These are phyloP conservation scores for Avena atlantica DNA, from an alignment of 176 grass and related monocot genomes.

Conservation along the genomic window DNA sequence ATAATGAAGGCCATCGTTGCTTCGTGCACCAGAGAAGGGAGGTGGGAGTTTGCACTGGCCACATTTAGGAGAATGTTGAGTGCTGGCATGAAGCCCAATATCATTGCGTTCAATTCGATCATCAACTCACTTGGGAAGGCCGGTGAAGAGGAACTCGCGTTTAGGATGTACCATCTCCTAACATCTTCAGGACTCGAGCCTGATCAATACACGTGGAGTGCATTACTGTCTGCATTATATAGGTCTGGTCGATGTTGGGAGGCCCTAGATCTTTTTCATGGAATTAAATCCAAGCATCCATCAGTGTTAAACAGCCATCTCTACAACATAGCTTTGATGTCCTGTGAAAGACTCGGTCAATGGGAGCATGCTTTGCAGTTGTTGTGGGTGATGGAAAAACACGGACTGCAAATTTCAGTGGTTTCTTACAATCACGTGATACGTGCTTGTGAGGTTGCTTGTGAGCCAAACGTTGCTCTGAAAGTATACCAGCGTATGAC, in stretches of 20 bases:
- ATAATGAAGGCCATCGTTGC: constrained; percentile 90
- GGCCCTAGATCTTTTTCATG: constrained; percentile 69
- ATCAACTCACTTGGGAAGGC: constrained; percentile 88
- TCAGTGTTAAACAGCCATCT: constrained; percentile 59
- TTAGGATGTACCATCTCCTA: constrained; percentile 80
- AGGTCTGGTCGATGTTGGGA: constrained; percentile 72
- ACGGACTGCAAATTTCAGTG: constrained; percentile 58
- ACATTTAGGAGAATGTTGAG: constrained; percentile 75
- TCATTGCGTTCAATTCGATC: constrained; percentile 81
- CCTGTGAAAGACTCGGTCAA: constrained; percentile 83
- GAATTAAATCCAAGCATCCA: constrained; percentile 57
- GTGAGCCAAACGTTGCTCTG: constrained; percentile 73
- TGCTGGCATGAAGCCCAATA: constrained; percentile 78
- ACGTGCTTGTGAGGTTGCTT: constrained; percentile 76
- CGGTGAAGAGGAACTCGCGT: constrained; percentile 76
- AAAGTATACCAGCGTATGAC: constrained; percentile 78
- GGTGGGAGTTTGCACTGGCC: constrained; percentile 67
- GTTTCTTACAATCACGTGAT: constrained; percentile 94
- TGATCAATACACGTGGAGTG: constrained; percentile 89
- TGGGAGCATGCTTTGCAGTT: constrained; percentile 85
- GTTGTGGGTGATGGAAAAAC: constrained; percentile 88
- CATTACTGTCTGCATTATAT: constrained; percentile 75
- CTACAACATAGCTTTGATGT: constrained; percentile 83
- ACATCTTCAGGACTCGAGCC: constrained; percentile 63
- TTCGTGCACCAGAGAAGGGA: constrained; percentile 84